phyloP scores from a whole-genome alignment of 2,329 filamentous ascomycete genomes.

The Dothiorella sarmentorum region DNA sequence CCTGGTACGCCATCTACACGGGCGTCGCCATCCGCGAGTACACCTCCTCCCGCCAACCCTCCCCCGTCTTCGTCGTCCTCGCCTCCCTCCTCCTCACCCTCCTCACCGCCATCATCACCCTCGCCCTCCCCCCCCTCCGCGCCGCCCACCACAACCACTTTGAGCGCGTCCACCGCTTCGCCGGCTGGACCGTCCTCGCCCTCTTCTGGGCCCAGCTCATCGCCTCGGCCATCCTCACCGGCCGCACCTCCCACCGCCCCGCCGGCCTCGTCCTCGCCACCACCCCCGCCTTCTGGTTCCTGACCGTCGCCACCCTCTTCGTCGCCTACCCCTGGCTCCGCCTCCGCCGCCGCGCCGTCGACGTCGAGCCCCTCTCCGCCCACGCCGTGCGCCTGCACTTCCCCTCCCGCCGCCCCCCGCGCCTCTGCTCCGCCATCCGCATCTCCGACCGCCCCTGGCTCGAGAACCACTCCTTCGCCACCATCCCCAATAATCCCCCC shows the following conservation, averaged over 20 bases:
- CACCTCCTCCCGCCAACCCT: conserved; percentile 15
- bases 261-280: conserved; percentile 40
- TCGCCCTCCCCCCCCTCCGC: conserved; percentile 28
- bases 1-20: conserved; percentile 45
- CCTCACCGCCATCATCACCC: conserved; percentile 25
- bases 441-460: conserved; percentile 23
- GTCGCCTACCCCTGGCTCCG: conserved; percentile 71
- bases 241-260: conserved; percentile 19
- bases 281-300: conserved; percentile 63
- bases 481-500: conserved; percentile 35
- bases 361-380: conserved; percentile 63
- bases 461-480: conserved; percentile 40
- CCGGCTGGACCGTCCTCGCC: conserved; percentile 31
- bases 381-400: conserved; percentile 68
- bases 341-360: conserved; percentile 64
- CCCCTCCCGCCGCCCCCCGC: not conserved
- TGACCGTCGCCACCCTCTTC: conserved; percentile 62
- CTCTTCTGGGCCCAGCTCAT: conserved; percentile 32
- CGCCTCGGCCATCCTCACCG: conserved; percentile 12
- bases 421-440: conserved; percentile 13
- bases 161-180: conserved; percentile 35
- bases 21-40: conserved; percentile 30
- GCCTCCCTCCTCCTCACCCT: conserved; percentile 25
- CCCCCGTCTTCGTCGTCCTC: conserved; percentile 22
- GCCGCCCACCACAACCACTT: conserved; percentile 31